Base-by-base conservation (phyloP, 139 green algal species). In the Coelastrella sp. region DNA sequence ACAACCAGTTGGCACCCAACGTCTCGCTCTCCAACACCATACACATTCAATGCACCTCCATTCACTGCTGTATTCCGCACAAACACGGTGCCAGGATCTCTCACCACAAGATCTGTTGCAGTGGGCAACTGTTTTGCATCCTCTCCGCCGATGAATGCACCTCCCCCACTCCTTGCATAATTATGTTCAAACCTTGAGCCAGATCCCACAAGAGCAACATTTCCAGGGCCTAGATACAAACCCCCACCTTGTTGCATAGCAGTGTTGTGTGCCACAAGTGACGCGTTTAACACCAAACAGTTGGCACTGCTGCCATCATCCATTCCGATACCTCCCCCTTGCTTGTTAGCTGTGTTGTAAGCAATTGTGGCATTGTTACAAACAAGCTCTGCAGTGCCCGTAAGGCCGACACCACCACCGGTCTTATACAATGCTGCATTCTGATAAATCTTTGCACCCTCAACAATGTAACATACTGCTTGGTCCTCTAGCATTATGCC, bases 11-110 rank as follows among this genome's bases (percentile, higher is more conserved):
- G 6, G 11, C 79, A 84, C 14, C 20, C 7, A 11, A 3, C 17
- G 4, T 54, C 56, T n/a, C 54, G 20, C 6, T 73, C 6, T 6
- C n/a, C 17, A 32, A 54, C 79, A 17, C 16, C 56, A 56, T 84
- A 84, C 17, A 84, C 56, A 16, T 84, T 84, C 7, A 84, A 56
- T 10, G 47, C 79, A 71, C 19, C 79, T 32, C 54, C 79, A 68
- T 73, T 54, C 56, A 54, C 16, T 68, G 79, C 79, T 54, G 56
- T 13, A 16, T 84, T 84, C 5, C 56, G 20, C 19, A 20, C 56
- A 16, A 84, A 54, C 54, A 68, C 6, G 4, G 56, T 83, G 47
- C 47, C 79, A 56, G 16, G 79, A 56, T 32, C 57, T 77, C 5
- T 20, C 58, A 84, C 79, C 7, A 19, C 54, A 3, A 84, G 20